Conservation (phyloP, 495 filamentous ascomycete genomes). For the Stereocaulon alpinum region DNA sequence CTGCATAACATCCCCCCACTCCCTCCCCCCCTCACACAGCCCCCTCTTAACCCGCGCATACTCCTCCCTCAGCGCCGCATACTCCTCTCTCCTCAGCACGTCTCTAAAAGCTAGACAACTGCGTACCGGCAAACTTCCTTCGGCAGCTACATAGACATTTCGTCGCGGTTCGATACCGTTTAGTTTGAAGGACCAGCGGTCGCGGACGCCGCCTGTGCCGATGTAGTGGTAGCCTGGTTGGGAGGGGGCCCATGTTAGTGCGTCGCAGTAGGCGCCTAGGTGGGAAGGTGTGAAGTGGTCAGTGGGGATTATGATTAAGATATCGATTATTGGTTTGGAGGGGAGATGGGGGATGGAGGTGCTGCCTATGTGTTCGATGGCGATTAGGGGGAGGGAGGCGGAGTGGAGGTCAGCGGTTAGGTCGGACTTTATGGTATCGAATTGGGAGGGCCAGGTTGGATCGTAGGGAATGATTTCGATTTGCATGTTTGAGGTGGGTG, state of each 20-base stretch:
- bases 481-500: neutral
- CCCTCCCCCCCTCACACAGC: neutral
- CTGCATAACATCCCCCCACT: constrained; percentile 17
- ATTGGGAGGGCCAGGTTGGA: constrained; percentile 22
- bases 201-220: neutral
- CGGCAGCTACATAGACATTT: constrained; percentile 13
- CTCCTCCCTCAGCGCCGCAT: constrained; percentile 17
- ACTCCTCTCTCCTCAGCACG: constrained; percentile 15
- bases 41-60: constrained; percentile 22
- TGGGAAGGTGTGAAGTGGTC: constrained; percentile 1
- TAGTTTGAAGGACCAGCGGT: constrained; percentile 1
- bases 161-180: neutral
- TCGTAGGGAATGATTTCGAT: constrained; percentile 22
- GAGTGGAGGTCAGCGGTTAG: constrained; percentile 12
- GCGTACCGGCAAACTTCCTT: constrained; percentile 9
- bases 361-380: constrained; percentile 28
- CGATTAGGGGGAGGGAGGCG: neutral
- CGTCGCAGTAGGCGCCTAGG: neutral
- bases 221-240: constrained; percentile 1
- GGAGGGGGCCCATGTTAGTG: neutral
- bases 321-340: constrained; percentile 28
- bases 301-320: constrained; percentile 23
- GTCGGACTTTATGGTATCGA: constrained; percentile 13
- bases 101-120: constrained; percentile 21
- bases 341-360: constrained; percentile 24